Evolutionary conservation across 2,329 filamentous ascomycete species (phyloP).

Genomic region (Trichoderma harzianum): DNA sequence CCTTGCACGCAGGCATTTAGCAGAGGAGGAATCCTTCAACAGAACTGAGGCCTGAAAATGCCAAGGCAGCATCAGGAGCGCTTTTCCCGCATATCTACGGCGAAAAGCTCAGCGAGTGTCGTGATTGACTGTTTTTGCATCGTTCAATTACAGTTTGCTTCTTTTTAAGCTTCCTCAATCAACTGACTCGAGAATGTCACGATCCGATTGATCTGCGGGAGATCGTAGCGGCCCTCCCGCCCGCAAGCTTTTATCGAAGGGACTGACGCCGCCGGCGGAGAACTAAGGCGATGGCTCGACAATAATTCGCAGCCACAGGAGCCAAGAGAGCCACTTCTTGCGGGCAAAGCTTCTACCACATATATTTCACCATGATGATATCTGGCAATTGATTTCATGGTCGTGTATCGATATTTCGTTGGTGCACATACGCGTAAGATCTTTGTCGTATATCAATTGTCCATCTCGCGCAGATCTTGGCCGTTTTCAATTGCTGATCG

Average conservation of each 20-base stretch:
- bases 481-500: background rate
- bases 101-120: background rate
- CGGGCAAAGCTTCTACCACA: background rate
- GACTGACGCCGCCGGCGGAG: background rate
- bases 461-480: background rate
- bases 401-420: background rate
- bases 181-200: background rate
- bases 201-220: constrained; percentile 10
- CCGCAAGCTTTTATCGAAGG: background rate
- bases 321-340: background rate
- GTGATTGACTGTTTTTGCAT: background rate
- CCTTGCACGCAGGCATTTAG: background rate
- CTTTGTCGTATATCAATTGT: background rate
- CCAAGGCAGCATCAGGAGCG: background rate
- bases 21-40: background rate
- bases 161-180: background rate
- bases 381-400: background rate
- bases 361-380: background rate
- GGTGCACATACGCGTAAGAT: background rate
- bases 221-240: constrained; percentile 12
- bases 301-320: background rate
- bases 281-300: background rate
- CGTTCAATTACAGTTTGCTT: background rate
- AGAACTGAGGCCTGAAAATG: background rate
- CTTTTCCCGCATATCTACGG: background rate